Base-by-base conservation (phyloP, 106 monocot genomes). In the Allium fistulosum region DNA sequence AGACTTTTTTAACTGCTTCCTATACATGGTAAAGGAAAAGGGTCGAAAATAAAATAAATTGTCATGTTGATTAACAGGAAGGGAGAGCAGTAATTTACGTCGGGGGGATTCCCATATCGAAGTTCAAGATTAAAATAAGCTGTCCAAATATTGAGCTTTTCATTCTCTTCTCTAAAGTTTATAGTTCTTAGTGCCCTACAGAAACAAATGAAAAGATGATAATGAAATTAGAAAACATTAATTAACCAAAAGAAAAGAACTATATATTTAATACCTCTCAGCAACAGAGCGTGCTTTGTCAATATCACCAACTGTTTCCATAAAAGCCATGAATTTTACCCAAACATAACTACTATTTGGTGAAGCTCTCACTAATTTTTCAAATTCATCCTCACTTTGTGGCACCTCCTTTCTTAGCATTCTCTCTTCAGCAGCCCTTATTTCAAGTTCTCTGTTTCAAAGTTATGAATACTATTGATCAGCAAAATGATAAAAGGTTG, bases 71-170 rank as follows among this genome's bases (percentile, higher is more conserved):
- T 49, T 11, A 22, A 3, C 9, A 4, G 57, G 22, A 62, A n/a
- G 12, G 6, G 56, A 70, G 2, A 57, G 22, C 47, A 14, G 7
- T 12, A 56, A 27, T 53, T 74, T 78, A 96, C 96, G 88, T 92
- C 87, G 10, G 77, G 74, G 11, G 97, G 87, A 66, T 48, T 90
- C 53, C 97, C 97, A 76, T 92, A 87, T 78, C 84, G 82, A 81
- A 89, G 89, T 74, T 97, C 97, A 65, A 97, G 62, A 77, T 97
- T 97, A 50, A 97, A 81, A 71, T 89, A 97, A 17, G 97, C 97
- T 2, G 87, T 86, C 97, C 97, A 97, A 71, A 97, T 75, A 74
- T 97, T 97, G 13, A 97, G 78, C 69, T 90, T 97, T 69, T 97
- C 97, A 49, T 78, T 84, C 60, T 97, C 97, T 82, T 97, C 92